Conservation (phyloP, 768 basidiomycete genomes). For the Naganishia kalamii region DNA sequence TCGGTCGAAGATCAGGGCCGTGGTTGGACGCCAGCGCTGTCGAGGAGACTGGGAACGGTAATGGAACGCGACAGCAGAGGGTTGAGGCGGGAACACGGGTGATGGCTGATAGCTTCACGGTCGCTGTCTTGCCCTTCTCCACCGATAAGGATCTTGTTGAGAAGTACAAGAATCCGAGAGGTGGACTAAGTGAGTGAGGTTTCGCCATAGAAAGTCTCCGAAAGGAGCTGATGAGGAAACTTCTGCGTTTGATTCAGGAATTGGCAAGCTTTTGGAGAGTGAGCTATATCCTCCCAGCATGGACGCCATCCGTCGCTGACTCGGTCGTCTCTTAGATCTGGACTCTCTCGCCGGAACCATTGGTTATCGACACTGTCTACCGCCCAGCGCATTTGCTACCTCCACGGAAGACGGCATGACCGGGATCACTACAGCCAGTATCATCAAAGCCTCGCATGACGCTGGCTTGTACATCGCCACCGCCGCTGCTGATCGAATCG, state of each 20-base stretch:
- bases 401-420: conserved; percentile 41
- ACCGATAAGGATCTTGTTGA: conserved; percentile 34
- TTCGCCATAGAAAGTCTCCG: background rate
- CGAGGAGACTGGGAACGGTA: background rate
- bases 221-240: background rate
- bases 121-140: conserved; percentile 38
- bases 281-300: background rate
- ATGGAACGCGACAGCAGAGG: conserved; percentile 25
- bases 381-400: conserved; percentile 18
- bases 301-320: background rate
- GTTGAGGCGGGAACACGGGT: conserved; percentile 27
- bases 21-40: conserved; percentile 26
- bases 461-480: conserved; percentile 76
- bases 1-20: conserved; percentile 31
- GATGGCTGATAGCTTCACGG: conserved; percentile 45
- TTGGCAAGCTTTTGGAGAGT: conserved; percentile 44
- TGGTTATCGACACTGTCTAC: conserved; percentile 63
- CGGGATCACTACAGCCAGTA: conserved; percentile 51
- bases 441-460: conserved; percentile 54
- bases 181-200: conserved; percentile 36
- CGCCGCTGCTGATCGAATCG: conserved; percentile 65
- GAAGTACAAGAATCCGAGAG: conserved; percentile 38
- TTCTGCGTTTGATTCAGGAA: conserved; percentile 27
- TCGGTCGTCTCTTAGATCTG: conserved; percentile 59
- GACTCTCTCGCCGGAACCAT: conserved; percentile 81